Conservation (phyloP, 208 protist species). For the Leptomonas seymouri region DNA sequence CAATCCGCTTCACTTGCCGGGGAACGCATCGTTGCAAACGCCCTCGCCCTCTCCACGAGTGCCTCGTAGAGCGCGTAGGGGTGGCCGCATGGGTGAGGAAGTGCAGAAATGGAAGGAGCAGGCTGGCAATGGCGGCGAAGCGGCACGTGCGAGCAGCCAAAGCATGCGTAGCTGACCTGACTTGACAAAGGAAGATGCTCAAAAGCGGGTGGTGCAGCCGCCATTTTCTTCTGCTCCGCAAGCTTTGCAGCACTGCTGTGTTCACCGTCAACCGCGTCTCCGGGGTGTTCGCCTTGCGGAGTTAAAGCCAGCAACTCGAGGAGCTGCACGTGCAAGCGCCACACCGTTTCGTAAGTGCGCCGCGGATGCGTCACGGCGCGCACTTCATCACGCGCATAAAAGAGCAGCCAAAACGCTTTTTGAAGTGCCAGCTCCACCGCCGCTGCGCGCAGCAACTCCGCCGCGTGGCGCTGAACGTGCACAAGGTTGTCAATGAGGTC, state of each 20-base stretch:
- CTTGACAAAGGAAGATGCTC: slow-evolving; percentile 20
- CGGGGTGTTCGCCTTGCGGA: not conserved
- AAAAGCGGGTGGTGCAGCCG: slow-evolving; percentile 15
- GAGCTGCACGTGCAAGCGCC: slow-evolving; percentile 45
- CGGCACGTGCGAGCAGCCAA: slow-evolving; percentile 41
- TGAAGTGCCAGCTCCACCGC: slow-evolving; percentile 51
- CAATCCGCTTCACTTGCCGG: not conserved
- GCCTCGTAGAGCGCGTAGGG: slow-evolving; percentile 4
- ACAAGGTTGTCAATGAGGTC: slow-evolving; percentile 51
- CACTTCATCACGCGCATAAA: slow-evolving; percentile 85
- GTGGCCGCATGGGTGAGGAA: not conserved
- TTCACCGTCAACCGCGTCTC: not conserved
- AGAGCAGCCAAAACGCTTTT: slow-evolving; percentile 70
- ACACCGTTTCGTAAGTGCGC: slow-evolving; percentile 62
- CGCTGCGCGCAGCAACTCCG: slow-evolving; percentile 36
- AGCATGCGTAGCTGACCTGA: slow-evolving; percentile 52
- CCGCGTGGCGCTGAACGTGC: slow-evolving; percentile 27
- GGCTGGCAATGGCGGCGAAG: not conserved
- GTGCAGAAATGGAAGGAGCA: not conserved
- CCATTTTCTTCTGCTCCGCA: not conserved
- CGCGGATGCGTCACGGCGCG: slow-evolving; percentile 65
- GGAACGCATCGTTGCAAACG: no score
- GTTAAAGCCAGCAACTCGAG: slow-evolving; percentile 11
- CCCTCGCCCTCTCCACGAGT: not conserved
- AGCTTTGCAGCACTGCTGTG: no score